Evolutionary conservation across 805 yeast genomes (phyloP), one percentile per base, ranked within the genome.

Genomic region (Candida xiaguanensis): DNA sequence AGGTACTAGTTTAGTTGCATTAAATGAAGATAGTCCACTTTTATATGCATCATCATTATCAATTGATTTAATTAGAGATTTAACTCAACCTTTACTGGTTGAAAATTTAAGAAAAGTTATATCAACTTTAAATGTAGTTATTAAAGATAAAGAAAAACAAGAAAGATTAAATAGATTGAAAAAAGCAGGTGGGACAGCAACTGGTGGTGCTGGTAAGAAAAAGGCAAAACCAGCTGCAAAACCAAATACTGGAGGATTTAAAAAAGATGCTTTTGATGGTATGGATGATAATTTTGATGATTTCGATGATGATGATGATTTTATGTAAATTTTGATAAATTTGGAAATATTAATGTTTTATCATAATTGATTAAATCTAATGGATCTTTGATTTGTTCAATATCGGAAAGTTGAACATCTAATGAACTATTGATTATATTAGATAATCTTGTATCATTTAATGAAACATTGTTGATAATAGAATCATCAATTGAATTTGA

Each of bases 171-270:
- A 85, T 18, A 80, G 96, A 61, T 67, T 85, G 53, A 77, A 84
- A 51, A 83, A 81, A 59, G 74, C 86, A 40, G 91, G 93, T 46
- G 93, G 91, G 48, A 85, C 95, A 19, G 78, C 91, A 28, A 77
- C 87, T 17, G 95, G 95, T 53, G 96, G 96, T 59, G 93, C 95
- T 27, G 95, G 95, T 65, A 89, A 90, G 77, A 84, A 85, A 78
- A 91, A 90, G 78, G 96, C 88, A 42, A 84, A 85, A 64, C 83
- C 86, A 41, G 64, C 79, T 41, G 83, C 87, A 32, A 83, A 82
- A 59, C 70, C 85, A 38, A 78, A 67, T 46, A 65, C 64, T 35
- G 61, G 77, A 35, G 58, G 65, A 4, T 74, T 74, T 65, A 85
- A 82, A 72, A 82, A 83, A 63, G 88, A 82, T 53, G 69, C 67